Base-by-base conservation (phyloP, 1,139 yeast species). In the Pichia sp. region DNA sequence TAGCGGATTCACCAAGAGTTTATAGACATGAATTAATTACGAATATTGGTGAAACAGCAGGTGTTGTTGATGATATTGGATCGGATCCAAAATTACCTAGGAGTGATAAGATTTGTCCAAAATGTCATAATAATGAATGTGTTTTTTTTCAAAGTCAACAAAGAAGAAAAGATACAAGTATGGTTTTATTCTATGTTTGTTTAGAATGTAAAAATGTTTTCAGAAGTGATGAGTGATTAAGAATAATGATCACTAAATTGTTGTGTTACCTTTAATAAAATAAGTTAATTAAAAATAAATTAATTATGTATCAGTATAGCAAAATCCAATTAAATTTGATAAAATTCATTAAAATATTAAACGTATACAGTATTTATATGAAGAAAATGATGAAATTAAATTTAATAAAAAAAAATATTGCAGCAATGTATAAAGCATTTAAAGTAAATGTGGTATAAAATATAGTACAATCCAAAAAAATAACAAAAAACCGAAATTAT, bases 131-230 rank as follows among this genome's bases (percentile, higher is more conserved):
- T 54, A 81, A 81, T 56, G 96, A 90, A 59, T 87, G 96, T 66
- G 98, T 94, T 48, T 92, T 92, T 65, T 92, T 94, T 75, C 98
- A 92, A 68, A 83, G 94, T 38, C 99, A 92, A 66, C 97, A 92
- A 68, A 78, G 89, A 62, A 76, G 97, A 50, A 89, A 87, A 47
- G 98, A 94, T 64, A 92, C 99, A 1, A 83, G 94, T 56, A 92
- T 92, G 98, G 85, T 86, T 52, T 75, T 92, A 68, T 92, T 92
- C 66, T 92, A 87, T 66, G 98, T 92, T 49, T 92, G 98, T 67
- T 70, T 86, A 58, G 77, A 83, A 49, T 92, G 98, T 66, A 85
- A 87, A 54, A 81, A 85, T 63, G 88, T 85, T 48, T 86, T 87
- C 57, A 66, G 69, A 53, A 61, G 59, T 48, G 59, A 56, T 32